Percentiles rank a stretch among this genome's conserved stretches.
Evolutionary conservation across 1,139 yeast genomes (phyloP).

Genomic region (Taphrina flavorubra): DNA sequence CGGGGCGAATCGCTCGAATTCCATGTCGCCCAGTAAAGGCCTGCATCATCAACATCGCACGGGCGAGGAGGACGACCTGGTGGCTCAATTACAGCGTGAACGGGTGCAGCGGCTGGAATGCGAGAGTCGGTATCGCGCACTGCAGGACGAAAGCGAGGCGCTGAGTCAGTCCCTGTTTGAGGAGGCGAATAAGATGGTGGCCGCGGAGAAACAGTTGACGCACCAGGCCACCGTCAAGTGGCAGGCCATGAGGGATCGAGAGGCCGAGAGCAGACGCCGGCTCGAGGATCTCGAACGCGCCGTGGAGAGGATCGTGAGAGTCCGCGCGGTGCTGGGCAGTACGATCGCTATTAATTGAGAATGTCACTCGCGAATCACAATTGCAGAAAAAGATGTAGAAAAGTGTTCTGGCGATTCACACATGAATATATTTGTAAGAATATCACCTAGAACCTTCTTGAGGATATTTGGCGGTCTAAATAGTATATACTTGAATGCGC

Average conservation of each 20-base stretch:
- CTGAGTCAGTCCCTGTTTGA: constrained; percentile 68
- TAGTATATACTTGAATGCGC: no score
- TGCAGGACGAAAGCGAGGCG: constrained; percentile 72
- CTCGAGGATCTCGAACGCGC: constrained; percentile 32
- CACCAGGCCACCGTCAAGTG: constrained; percentile 22
- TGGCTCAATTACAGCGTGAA: constrained; percentile 45
- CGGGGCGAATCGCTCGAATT: neutral
- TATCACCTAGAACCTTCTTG: no score
- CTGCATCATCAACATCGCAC: neutral
- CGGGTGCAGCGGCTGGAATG: constrained; percentile 52
- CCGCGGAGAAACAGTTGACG: constrained; percentile 46
- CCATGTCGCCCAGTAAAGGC: constrained; percentile 21
- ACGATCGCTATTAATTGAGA: neutral
- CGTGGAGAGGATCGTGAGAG: constrained; percentile 23
- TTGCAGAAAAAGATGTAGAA: no score
- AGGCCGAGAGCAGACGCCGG: constrained; percentile 24
- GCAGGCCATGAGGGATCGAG: constrained; percentile 27
- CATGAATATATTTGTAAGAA: no score
- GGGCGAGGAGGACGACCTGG: constrained; percentile 35
- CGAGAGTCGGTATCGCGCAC: constrained; percentile 59
- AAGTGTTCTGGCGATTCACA: no score
- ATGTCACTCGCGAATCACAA: no score
- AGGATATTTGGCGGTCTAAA: no score
- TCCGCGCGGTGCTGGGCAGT: constrained; percentile 25
- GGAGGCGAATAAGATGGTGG: constrained; percentile 74